Evolutionary conservation across 1,284 basidiomycete species (phyloP).

Genomic region (Hemileia vastatrix): DNA sequence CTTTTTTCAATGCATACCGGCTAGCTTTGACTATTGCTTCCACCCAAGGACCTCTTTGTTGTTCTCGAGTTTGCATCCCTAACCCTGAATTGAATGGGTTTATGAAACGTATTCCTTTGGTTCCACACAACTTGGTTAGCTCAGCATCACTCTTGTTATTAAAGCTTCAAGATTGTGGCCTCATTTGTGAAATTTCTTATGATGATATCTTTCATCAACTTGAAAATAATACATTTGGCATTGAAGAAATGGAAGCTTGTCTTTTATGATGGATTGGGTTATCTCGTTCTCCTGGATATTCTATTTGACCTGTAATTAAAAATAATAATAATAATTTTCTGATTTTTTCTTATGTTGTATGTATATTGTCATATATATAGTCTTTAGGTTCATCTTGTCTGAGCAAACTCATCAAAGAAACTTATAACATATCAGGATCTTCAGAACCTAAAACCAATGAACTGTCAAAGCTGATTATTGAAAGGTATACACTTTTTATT

Average conservation of each 20-base stretch:
- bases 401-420: conserved; percentile 37
- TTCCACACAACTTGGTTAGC: conserved; percentile 59
- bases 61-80: conserved; percentile 65
- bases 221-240: conserved; percentile 58
- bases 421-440: conserved; percentile 35
- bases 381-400: conserved; percentile 38
- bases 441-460: conserved; percentile 32
- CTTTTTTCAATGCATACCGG: conserved; percentile 64
- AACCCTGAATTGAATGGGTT: conserved; percentile 66
- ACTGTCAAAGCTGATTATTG: conserved; percentile 38
- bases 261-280: conserved; percentile 79
- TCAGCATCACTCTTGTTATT: conserved; percentile 60
- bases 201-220: conserved; percentile 78
- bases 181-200: conserved; percentile 75
- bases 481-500: conserved; percentile 43
- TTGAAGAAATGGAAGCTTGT: conserved; percentile 69
- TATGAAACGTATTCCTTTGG: conserved; percentile 65
- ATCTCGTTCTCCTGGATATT: conserved; percentile 48
- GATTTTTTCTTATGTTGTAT: too few relatives aligned
- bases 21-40: conserved; percentile 65
- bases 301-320: background rate
- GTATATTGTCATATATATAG: background rate
- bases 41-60: conserved; percentile 62
- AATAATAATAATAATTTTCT: background rate
- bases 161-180: conserved; percentile 56